These are phyloP conservation scores for Gonapodya prolifera DNA, from an alignment of 192 early-diverging fungal species.

Conservation along the genomic window DNA sequence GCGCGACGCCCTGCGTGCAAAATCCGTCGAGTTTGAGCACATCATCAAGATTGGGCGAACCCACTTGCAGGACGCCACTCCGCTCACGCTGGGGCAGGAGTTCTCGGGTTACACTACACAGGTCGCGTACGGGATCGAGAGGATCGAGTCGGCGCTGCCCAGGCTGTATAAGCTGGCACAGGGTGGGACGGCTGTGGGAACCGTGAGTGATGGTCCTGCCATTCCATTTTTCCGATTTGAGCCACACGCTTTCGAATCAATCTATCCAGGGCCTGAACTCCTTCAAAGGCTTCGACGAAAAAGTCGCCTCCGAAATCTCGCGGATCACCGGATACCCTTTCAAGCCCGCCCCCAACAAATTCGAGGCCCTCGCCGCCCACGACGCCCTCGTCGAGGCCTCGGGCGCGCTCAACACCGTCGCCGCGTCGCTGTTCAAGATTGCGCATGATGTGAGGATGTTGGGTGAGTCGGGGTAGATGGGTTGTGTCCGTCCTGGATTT, in stretches of 20 bases:
- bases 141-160: constrained; percentile 72
- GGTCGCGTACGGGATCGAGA: constrained; percentile 47
- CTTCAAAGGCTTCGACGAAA: constrained; percentile 75
- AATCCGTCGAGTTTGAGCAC: constrained; percentile 69
- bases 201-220: constrained; percentile 22
- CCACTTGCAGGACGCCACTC: constrained; percentile 96
- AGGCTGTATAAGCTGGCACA: constrained; percentile 88
- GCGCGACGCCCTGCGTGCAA: constrained; percentile 62
- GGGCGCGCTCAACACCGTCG: constrained; percentile 88
- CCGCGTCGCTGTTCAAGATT: constrained; percentile 95
- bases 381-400: constrained; percentile 95
- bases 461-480: constrained; percentile 14
- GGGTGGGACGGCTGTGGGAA: constrained; percentile 97
- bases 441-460: constrained; percentile 96
- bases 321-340: constrained; percentile 80
- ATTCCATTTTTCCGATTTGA: too few relatives aligned
- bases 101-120: constrained; percentile 73
- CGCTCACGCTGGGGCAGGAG: constrained; percentile 95
- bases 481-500: not conserved
- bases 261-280: constrained; percentile 79
- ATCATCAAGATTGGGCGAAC: constrained; percentile 99
- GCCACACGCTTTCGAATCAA: too few relatives aligned
- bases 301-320: constrained; percentile 78
- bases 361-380: constrained; percentile 95
- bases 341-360: constrained; percentile 96